A percentile compares a stretch with the other conserved stretches of the same genome.
phyloP scores from a whole-genome alignment of 495 filamentous ascomycete genomes.

The Aspergillus asperescens region DNA sequence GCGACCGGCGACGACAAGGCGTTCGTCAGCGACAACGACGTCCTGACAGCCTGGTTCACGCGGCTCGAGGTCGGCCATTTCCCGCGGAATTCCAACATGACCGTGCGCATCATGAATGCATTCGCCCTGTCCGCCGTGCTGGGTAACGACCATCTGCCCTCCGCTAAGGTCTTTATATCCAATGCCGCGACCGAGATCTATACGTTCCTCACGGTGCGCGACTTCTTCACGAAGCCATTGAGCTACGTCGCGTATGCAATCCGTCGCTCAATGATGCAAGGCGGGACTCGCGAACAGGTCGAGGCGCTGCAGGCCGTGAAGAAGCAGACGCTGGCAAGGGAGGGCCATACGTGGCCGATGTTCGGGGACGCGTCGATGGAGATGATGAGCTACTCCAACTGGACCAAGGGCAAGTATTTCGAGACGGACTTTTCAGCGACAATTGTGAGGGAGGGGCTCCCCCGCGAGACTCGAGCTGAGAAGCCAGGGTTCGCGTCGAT shows the following conservation, averaged over 20 bases:
- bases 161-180: no score
- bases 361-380: neutral
- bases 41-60: neutral
- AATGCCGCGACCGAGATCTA: neutral
- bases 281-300: neutral
- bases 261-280: neutral
- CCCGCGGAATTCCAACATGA: neutral
- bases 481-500: neutral
- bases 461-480: neutral
- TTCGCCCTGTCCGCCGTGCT: no score
- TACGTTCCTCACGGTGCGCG: neutral
- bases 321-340: neutral
- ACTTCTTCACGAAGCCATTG: neutral
- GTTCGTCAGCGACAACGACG: conserved; percentile 1
- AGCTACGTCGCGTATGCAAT: neutral
- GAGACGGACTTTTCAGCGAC: neutral
- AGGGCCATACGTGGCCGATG: neutral
- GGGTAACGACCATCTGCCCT: neutral
- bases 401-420: neutral
- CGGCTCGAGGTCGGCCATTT: neutral
- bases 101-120: neutral
- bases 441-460: neutral
- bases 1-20: neutral
- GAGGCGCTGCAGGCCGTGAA: neutral
- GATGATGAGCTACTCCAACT: neutral